phyloP scores from a whole-genome alignment of 2,329 filamentous ascomycete genomes.

The Ophiostoma himal-ulmi region DNA sequence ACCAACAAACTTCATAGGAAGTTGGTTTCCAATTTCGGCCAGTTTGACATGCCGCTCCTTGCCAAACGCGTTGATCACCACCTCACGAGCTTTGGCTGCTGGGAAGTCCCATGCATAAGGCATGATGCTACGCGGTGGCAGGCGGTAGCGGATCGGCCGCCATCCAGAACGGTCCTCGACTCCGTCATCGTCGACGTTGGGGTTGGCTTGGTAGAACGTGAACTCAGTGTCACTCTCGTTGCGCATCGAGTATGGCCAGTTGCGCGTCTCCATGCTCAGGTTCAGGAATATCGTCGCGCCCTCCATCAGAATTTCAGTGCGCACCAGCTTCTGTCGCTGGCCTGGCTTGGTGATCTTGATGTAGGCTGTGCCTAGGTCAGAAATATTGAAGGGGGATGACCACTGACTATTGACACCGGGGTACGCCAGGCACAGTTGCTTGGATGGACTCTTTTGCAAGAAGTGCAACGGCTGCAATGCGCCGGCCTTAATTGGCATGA shows the following conservation, averaged over 20 bases:
- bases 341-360: slow-evolving; percentile 89
- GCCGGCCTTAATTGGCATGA: slow-evolving; percentile 70
- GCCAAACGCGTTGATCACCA: slow-evolving; percentile 72
- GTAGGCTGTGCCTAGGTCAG: slow-evolving; percentile 85
- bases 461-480: slow-evolving; percentile 83
- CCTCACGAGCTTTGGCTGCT: slow-evolving; percentile 90
- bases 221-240: slow-evolving; percentile 98
- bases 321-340: slow-evolving; percentile 79
- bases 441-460: slow-evolving; percentile 72
- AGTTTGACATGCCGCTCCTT: slow-evolving; percentile 89
- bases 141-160: slow-evolving; percentile 84
- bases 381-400: slow-evolving; percentile 97
- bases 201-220: slow-evolving; percentile 91
- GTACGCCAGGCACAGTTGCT: slow-evolving; percentile 89
- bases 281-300: slow-evolving; percentile 90
- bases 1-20: slow-evolving; percentile 85
- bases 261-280: slow-evolving; percentile 81
- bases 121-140: slow-evolving; percentile 96
- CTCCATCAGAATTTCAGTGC: slow-evolving; percentile 87
- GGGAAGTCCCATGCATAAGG: slow-evolving; percentile 99
- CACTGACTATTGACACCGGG: slow-evolving; percentile 93
- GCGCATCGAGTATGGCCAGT: slow-evolving; percentile 98
- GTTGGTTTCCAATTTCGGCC: slow-evolving; percentile 90
- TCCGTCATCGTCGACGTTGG: slow-evolving; percentile 87
- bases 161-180: slow-evolving; percentile 77